Percentiles rank a stretch among this genome's conserved stretches.
phyloP scores from a whole-genome alignment of 805 yeast genomes.

The Kuraishia molischiana region DNA sequence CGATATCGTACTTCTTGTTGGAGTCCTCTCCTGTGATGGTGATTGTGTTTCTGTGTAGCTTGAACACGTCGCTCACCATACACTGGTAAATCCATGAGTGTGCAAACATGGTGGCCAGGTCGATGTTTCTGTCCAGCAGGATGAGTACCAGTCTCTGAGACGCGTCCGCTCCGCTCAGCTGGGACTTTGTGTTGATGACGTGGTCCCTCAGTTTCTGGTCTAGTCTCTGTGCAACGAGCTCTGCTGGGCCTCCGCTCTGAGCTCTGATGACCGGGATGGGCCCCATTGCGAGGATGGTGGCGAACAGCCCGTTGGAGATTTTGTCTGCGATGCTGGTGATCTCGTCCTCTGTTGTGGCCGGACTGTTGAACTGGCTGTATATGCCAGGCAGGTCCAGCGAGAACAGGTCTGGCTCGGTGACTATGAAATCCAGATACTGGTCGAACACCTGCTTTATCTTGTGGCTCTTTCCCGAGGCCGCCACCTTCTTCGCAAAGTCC shows the following conservation, averaged over 20 bases:
- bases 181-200: slow-evolving; percentile 55
- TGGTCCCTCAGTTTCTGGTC: slow-evolving; percentile 82
- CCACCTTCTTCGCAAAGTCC: slow-evolving; percentile 77
- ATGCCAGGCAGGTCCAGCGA: slow-evolving; percentile 60
- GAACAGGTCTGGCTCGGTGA: slow-evolving; percentile 87
- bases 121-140: slow-evolving; percentile 80
- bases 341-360: slow-evolving; percentile 62
- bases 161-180: slow-evolving; percentile 7
- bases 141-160: slow-evolving; percentile 67
- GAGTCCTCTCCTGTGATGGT: slow-evolving; percentile 33
- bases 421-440: slow-evolving; percentile 86
- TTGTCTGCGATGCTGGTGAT: slow-evolving; percentile 60
- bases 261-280: slow-evolving; percentile 86
- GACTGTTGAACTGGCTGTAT: slow-evolving; percentile 62
- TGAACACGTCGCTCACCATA: slow-evolving; percentile 87
- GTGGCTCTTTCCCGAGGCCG: slow-evolving; percentile 57
- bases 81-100: slow-evolving; percentile 99
- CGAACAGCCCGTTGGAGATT: slow-evolving; percentile 74
- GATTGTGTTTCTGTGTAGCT: slow-evolving; percentile 74
- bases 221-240: slow-evolving; percentile 78
- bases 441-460: slow-evolving; percentile 85
- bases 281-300: slow-evolving; percentile 67
- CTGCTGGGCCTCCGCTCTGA: slow-evolving; percentile 92
- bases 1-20: slow-evolving; percentile 68
- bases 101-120: slow-evolving; percentile 85